Base-by-base conservation (phyloP, 2,329 filamentous ascomycete species). In the Ciborinia camelliae region DNA sequence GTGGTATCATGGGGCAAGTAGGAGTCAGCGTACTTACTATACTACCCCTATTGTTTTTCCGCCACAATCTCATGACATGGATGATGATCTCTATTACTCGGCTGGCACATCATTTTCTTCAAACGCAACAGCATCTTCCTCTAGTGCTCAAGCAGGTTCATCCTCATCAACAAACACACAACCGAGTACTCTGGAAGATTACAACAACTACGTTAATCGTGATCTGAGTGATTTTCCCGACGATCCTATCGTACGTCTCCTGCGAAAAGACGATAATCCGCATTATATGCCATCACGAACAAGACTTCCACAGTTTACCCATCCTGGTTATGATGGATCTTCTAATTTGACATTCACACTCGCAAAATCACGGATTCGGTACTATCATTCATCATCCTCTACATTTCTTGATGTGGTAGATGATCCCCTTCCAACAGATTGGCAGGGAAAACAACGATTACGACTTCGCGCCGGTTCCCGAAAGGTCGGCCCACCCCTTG, bases 1-100 rank as follows among this genome's bases (percentile, higher is more conserved):
- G 74, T 92, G 87, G 86, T 79, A 77, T 12, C 72, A 79, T 55
- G 81, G 81, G 37, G 78, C 80, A 28, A 87, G 85, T 64, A 82
- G 81, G 30, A 86, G 86, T 65, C 80, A 82, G 48, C 82, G 89
- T 32, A 90, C 84, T 0, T 90, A 87, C 71, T 92, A 92, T 74
- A 84, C 79, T 14, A 84, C 81, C 15, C 75, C 79, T 20, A 77
- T 88, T n/a, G 65, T 71, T 2, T 86, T 85, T 67, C 72, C 73
- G 2, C 61, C 67, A 50, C 23, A 30, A 18, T 54, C 12, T 65
- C 43, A 66, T 18, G 59, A 61, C 50, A 53, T 65, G 20, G 59
- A 69, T 26, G 30, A 63, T 39, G 63, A 68, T 26, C 23, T 57
- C 4, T 53, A 23, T 8, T 43, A 62, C 47, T 63, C 43, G 18